Percentiles rank a stretch among this genome's conserved stretches.
These are phyloP conservation scores for Nicotiana undulata DNA, from an alignment of 257 asterid species.

Conservation along the genomic window DNA sequence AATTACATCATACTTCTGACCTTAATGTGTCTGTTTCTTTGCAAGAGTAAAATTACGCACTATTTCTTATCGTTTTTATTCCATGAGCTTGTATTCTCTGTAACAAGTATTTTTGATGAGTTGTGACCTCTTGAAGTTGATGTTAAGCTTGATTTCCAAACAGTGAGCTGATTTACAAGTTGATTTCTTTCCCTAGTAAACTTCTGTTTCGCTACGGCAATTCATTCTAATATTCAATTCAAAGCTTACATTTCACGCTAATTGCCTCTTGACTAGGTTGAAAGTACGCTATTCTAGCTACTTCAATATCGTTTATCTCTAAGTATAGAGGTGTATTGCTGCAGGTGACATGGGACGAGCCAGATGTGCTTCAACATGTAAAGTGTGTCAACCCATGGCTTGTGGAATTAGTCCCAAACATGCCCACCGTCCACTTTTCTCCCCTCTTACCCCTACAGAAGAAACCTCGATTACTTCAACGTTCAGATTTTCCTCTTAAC, in stretches of 20 bases:
- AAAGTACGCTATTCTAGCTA: too few relatives aligned
- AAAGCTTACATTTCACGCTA: not conserved
- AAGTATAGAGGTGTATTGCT: not conserved
- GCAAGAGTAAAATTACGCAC: too few relatives aligned
- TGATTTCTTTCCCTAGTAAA: not conserved
- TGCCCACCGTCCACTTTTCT: constrained; percentile 53
- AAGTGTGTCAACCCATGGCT: constrained; percentile 84
- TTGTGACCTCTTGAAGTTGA: not conserved
- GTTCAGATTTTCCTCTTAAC: constrained; percentile 43
- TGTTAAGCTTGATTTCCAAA: not conserved
- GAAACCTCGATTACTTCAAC: constrained; percentile 40
- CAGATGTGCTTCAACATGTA: constrained; percentile 70
- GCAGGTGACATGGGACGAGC: constrained; percentile 91
- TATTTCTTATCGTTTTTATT: not conserved
- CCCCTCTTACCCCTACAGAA: constrained; percentile 60
- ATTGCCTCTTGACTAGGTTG: too few relatives aligned
- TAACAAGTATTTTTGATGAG: not conserved
- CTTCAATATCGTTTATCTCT: not conserved
- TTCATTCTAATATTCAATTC: not conserved
- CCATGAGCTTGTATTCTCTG: not conserved
- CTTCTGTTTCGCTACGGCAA: not conserved
- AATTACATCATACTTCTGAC: too few relatives aligned
- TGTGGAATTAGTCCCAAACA: constrained; percentile 65
- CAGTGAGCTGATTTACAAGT: not conserved
- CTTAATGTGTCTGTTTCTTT: too few relatives aligned